phyloP scores from a whole-genome alignment of 495 filamentous ascomycete species.

The Penicillium crystallinum region DNA sequence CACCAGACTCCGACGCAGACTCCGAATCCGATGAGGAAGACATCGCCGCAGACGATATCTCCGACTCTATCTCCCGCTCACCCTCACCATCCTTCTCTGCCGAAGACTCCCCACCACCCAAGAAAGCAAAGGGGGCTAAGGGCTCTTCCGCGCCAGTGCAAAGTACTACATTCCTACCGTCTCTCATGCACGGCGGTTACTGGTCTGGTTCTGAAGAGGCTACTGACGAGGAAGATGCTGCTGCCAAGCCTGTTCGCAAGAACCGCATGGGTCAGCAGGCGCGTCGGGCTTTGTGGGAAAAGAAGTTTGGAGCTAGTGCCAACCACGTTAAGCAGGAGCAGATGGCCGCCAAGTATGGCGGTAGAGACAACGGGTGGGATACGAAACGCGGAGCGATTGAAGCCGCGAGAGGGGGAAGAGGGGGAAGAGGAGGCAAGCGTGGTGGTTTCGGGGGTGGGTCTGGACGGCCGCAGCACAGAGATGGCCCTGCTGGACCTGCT shows the following conservation, averaged over 20 bases:
- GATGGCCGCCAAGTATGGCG: conserved; percentile 19
- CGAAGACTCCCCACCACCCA: conserved; percentile 33
- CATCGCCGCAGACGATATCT: conserved; percentile 16
- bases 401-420: conserved; percentile 7
- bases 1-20: conserved; percentile 43
- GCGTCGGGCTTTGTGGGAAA: conserved; percentile 81
- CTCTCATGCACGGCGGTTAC: conserved; percentile 81
- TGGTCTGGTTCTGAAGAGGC: conserved; percentile 79
- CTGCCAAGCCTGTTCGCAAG: conserved; percentile 48
- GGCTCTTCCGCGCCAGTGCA: conserved; percentile 33
- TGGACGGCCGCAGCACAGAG: conserved; percentile 3
- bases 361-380: conserved; percentile 48
- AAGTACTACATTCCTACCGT: conserved; percentile 79
- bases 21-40: conserved; percentile 34
- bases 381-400: conserved; percentile 38
- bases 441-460: conserved; percentile 8
- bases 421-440: conserved; percentile 1
- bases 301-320: conserved; percentile 75
- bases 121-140: conserved; percentile 38
- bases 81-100: conserved; percentile 31
- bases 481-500: conserved; percentile 7
- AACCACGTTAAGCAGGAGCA: conserved; percentile 58
- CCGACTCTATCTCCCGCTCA: conserved; percentile 34
- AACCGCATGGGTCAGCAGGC: conserved; percentile 89
- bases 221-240: conserved; percentile 33